Evolutionary conservation across 352 stramenopile species (phyloP), one percentile per base, ranked within the genome.

Genomic region (Pythium apleroticum): DNA sequence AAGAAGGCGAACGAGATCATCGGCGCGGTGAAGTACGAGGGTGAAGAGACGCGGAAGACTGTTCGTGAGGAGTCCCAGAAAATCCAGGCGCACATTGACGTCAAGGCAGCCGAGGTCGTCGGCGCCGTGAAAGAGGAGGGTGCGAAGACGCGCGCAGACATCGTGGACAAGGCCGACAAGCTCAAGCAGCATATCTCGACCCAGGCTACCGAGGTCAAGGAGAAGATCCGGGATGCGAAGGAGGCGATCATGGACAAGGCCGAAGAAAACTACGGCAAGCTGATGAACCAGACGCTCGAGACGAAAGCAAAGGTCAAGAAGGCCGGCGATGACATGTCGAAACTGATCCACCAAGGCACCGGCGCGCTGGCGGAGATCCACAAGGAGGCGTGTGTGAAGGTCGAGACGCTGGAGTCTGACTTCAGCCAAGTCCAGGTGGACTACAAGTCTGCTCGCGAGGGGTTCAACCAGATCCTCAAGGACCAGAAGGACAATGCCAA

Each of bases 51-150:
- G 14, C 14, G 20, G 19, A 27, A 58, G 19, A 24, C 31, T 14
- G 54, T 52, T 10, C 54, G 54, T 22, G 28, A 33, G n/a, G 54
- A 60, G 25, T 60, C 54, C 9, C 54, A 60, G 22, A 25, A n/a
- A 2, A 60, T 60, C 35, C 54, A 60, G 35, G 4, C 15, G 12
- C 54, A 60, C 39, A 52, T 60, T 20, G 54, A 60, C 54, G 39
- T 52, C 4, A 60, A 60, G 54, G 22, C 54, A 4, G 35, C 5
- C 20, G 54, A 60, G 54, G 49, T 60, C 54, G 27, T 60, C 24
- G 35, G 35, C 4, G 54, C 37, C 11, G 54, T 60, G 9, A 5
- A n/a, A 1, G 52, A 58, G 5, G 52, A 58, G 10, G 52, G 28
- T 4, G 22, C 17, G 52, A n/a, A 11, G 39, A 49, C 39, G n/a